phyloP scores from a whole-genome alignment of 2,329 filamentous ascomycete genomes.

The Colletotrichum musae region DNA sequence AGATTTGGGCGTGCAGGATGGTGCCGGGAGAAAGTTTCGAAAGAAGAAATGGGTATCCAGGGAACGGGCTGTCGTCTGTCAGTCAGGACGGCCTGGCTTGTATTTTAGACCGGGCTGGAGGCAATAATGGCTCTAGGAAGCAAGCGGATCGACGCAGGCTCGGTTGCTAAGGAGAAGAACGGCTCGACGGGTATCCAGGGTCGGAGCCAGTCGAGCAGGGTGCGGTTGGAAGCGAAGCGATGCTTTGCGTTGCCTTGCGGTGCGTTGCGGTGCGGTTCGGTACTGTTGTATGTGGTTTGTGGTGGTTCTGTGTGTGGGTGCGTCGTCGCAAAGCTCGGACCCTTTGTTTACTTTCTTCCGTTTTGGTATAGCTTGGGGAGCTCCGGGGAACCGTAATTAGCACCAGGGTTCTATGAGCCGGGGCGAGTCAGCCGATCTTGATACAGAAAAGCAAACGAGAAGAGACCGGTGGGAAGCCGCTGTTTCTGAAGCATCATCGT shows the following conservation, averaged over 20 bases:
- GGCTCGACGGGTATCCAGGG: slow-evolving; percentile 29
- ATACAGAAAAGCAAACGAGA: slow-evolving; percentile 40
- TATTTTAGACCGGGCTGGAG: slow-evolving; percentile 36
- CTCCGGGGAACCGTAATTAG: slow-evolving; percentile 38
- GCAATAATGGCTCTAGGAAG: slow-evolving; percentile 34
- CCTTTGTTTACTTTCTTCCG: slow-evolving; percentile 60
- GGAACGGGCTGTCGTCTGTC: slow-evolving; percentile 38
- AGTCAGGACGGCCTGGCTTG: slow-evolving; percentile 40
- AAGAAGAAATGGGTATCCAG: slow-evolving; percentile 41
- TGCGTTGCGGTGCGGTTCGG: slow-evolving; percentile 25
- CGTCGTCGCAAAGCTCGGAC: slow-evolving; percentile 48
- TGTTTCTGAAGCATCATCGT: slow-evolving; percentile 46
- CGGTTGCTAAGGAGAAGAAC: slow-evolving; percentile 36
- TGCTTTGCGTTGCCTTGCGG: slow-evolving; percentile 11
- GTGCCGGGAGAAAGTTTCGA: slow-evolving; percentile 35
- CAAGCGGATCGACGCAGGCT: slow-evolving; percentile 34
- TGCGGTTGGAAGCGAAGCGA: too few species aligned
- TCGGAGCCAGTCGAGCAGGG: slow-evolving; percentile 12
- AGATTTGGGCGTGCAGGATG: slow-evolving; percentile 25
- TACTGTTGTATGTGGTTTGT: slow-evolving; percentile 45
- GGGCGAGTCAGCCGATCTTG: slow-evolving; percentile 41
- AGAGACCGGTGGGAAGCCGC: slow-evolving; percentile 29
- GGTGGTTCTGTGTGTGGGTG: slow-evolving; percentile 31
- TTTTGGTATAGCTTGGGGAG: slow-evolving; percentile 52
- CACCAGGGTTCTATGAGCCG: slow-evolving; percentile 38